phyloP scores from a whole-genome alignment of 768 basidiomycete species.

The Lactifluus piperatus region DNA sequence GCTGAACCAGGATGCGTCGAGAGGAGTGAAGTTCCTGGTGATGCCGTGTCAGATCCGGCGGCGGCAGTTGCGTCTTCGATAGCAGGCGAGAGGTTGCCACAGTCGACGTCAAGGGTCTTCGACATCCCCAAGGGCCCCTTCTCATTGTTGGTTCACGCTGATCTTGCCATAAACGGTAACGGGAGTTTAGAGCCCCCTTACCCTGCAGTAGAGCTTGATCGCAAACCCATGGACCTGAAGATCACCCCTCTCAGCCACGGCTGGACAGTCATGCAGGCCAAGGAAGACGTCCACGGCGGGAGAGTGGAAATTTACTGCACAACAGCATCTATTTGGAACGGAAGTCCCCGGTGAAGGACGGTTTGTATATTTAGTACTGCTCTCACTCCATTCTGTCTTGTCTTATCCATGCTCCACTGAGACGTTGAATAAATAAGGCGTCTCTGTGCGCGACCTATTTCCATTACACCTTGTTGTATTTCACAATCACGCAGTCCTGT shows the following conservation, averaged over 20 bases:
- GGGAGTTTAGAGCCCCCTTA: background rate
- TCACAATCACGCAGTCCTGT: background rate
- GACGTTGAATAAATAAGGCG: background rate
- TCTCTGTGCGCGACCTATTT: background rate
- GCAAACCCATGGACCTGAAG: constrained; percentile 11
- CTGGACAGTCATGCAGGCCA: constrained; percentile 8
- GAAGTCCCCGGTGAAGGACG: background rate
- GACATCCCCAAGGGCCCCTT: constrained; percentile 15
- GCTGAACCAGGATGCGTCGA: background rate
- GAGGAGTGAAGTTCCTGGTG: background rate
- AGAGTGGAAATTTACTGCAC: constrained; percentile 8
- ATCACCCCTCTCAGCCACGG: constrained; percentile 4
- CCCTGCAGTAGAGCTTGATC: constrained; percentile 11
- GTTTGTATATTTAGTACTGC: background rate
- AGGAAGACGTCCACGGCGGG: constrained; percentile 12
- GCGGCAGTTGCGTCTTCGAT: constrained; percentile 9
- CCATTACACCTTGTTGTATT: background rate
- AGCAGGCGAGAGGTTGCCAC: background rate
- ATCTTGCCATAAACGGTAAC: background rate
- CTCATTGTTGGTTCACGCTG: constrained; percentile 3
- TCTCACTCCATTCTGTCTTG: background rate
- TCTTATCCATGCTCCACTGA: background rate
- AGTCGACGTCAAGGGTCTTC: constrained; percentile 5
- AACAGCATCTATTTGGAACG: background rate
- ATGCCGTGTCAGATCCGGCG: constrained; percentile 8